phyloP scores from a whole-genome alignment of 768 basidiomycete species.

The Suillus alpinus region DNA sequence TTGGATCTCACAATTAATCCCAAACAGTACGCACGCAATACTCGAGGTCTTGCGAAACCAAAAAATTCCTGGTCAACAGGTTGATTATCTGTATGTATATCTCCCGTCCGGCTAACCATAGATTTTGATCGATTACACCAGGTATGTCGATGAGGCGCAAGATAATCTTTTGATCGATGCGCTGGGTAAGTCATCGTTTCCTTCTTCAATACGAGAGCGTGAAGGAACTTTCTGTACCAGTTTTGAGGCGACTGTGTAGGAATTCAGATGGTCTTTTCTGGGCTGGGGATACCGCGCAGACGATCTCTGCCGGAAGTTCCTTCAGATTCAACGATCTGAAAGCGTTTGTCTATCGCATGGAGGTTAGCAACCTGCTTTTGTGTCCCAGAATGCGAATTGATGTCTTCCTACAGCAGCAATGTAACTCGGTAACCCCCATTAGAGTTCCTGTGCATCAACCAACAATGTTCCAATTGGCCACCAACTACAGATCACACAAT shows the following conservation, averaged over 20 bases:
- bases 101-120: neutral
- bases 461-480: constrained; percentile 51
- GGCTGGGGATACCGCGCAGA: constrained; percentile 81
- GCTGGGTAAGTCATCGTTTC: constrained; percentile 37
- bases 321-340: constrained; percentile 73
- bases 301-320: constrained; percentile 68
- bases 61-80: constrained; percentile 31
- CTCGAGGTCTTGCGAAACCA: constrained; percentile 30
- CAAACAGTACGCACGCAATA: constrained; percentile 49
- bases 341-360: constrained; percentile 59
- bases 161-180: constrained; percentile 69
- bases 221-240: constrained; percentile 29
- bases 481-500: constrained; percentile 69
- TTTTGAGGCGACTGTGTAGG: constrained; percentile 57
- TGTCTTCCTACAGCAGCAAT: constrained; percentile 16
- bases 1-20: neutral
- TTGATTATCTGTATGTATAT: constrained; percentile 55
- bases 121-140: constrained; percentile 20
- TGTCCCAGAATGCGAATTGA: neutral
- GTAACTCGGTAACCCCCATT: constrained; percentile 7
- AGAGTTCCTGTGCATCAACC: constrained; percentile 23
- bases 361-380: constrained; percentile 37
- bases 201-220: neutral
- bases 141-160: constrained; percentile 75
- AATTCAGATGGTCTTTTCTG: constrained; percentile 73